phyloP scores from a whole-genome alignment of 2,329 filamentous ascomycete genomes.

The Alternaria arborescens region DNA sequence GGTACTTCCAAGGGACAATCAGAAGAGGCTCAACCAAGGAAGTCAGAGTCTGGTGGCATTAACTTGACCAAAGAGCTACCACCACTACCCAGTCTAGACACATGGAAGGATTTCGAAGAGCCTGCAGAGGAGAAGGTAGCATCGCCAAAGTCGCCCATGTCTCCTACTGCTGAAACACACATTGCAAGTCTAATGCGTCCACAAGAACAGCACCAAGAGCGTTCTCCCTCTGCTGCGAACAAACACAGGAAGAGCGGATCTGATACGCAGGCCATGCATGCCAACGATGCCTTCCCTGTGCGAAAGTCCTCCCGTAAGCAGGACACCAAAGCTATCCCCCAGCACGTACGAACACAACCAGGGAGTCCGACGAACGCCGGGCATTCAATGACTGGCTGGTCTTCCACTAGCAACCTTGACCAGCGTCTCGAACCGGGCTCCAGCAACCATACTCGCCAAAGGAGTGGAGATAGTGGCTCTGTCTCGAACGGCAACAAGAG shows the following conservation, averaged over 20 bases:
- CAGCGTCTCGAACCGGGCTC: slow-evolving; percentile 24
- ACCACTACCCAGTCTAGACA: slow-evolving; percentile 57
- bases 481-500: slow-evolving; percentile 35
- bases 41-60: slow-evolving; percentile 36
- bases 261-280: slow-evolving; percentile 38
- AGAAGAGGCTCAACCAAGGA: slow-evolving; percentile 38
- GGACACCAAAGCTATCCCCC: slow-evolving; percentile 16
- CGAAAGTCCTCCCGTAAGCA: slow-evolving; percentile 27
- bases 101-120: slow-evolving; percentile 41
- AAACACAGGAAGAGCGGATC: slow-evolving; percentile 42
- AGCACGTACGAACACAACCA: slow-evolving; percentile 22
- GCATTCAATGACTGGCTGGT: slow-evolving; percentile 39
- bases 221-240: slow-evolving; percentile 34
- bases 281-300: slow-evolving; percentile 28
- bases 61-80: slow-evolving; percentile 60
- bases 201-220: slow-evolving; percentile 37
- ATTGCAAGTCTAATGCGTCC: slow-evolving; percentile 50
- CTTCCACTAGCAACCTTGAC: slow-evolving; percentile 33
- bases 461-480: slow-evolving; percentile 22
- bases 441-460: slow-evolving; percentile 27
- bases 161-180: slow-evolving; percentile 37
- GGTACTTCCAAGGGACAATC: slow-evolving; percentile 39
- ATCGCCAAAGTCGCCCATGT: slow-evolving; percentile 27
- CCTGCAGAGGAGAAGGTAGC: slow-evolving; percentile 24
- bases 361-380: slow-evolving; percentile 14